Base-by-base conservation (phyloP, 148 eudicot genomes). In the Amaranthus hypochondriacus region DNA sequence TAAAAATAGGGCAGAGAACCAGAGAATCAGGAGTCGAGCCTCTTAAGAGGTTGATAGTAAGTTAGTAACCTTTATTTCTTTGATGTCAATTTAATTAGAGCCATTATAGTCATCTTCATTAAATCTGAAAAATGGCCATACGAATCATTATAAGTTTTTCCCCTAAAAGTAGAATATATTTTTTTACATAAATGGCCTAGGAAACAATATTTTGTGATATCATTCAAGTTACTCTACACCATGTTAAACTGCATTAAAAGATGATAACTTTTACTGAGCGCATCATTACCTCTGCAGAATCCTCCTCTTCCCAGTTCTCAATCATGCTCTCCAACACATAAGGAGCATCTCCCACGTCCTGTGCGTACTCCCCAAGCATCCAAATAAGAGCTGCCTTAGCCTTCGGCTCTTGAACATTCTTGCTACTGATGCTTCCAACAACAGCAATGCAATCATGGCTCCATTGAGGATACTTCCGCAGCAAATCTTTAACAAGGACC, bases 341-440 rank as follows among this genome's bases (percentile, higher is more conserved):
- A 18, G 99, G 99, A 84, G 96, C 96, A 79, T 96, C 99, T 56
- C 87, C 92, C 99, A 96, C 90, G 72, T 92, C 99, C 76, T 92
- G 89, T 70, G 96, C 94, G 90, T 96, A 96, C 78, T 96, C 97
- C 71, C 99, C 99, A 73, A 96, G 84, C 97, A 96, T 96, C 99
- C 99, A 96, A 79, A 96, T 92, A 76, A 96, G 96, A 80, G 99
- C 99, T 42, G 99, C 97, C 85, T 96, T 96, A 48, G 99, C 99
- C 80, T 92, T 92, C 46, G 99, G 99, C 79, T 96, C 99, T 87
- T 96, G 96, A 68, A 96, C 87, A 86, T 89, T 96, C 75, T 92
- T 90, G 86, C 97, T 90, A 85, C 99, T 89, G 73, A 96, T 96
- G 82, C 83, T 96, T 72, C 99, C 99, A 76, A 96, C 96, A 75